These are phyloP conservation scores for Fusarium sp. DNA, from an alignment of 2,329 filamentous ascomycete genomes.

Conservation along the genomic window DNA sequence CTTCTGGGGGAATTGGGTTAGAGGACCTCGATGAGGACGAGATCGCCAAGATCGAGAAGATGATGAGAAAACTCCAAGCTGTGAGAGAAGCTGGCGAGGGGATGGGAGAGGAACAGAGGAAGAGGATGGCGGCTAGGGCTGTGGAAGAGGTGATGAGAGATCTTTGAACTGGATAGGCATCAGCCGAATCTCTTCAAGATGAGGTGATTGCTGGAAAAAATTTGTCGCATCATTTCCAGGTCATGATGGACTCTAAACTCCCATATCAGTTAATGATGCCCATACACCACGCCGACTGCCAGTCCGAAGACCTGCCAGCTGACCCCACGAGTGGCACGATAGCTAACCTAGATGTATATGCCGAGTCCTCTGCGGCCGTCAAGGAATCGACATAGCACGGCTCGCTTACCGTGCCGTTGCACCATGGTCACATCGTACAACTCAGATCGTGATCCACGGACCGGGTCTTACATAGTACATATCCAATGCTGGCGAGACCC, in stretches of 20 bases:
- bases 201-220: neutral
- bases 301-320: neutral
- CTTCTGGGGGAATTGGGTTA: constrained; percentile 40
- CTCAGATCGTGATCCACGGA: constrained; percentile 13
- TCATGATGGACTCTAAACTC: neutral
- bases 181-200: neutral
- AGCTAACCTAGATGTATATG: constrained; percentile 3
- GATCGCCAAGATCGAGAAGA: constrained; percentile 66
- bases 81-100: constrained; percentile 68
- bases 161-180: constrained; percentile 45
- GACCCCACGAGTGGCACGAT: neutral
- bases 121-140: constrained; percentile 67
- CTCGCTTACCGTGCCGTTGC: constrained; percentile 22
- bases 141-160: constrained; percentile 73
- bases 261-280: neutral
- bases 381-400: neutral
- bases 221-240: neutral
- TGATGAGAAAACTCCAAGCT: constrained; percentile 72
- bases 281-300: neutral
- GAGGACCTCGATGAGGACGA: constrained; percentile 60
- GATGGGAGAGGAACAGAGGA: constrained; percentile 68
- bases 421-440: constrained; percentile 25
- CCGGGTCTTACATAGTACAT: neutral
- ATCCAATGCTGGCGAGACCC: constrained; percentile 6
- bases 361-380: neutral